phyloP scores from a whole-genome alignment of 1,284 basidiomycete genomes.

The Apiotrichum akiyoshidainum region DNA sequence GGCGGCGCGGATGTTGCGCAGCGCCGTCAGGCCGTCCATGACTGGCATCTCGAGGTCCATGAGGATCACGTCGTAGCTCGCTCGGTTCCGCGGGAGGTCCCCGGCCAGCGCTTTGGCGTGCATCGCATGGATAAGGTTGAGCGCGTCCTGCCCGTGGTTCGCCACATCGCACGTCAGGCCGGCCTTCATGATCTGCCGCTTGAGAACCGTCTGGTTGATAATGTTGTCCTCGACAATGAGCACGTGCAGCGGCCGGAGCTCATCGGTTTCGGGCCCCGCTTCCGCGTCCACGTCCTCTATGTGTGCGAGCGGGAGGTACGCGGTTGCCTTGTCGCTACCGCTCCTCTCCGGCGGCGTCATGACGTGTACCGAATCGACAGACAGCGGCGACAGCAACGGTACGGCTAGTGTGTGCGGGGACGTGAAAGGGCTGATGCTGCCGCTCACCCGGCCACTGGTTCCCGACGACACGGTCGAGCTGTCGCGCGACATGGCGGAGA shows the following conservation, averaged over 20 bases:
- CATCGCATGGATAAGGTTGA: conserved; percentile 12
- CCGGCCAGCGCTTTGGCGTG: neutral
- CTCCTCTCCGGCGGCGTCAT: too few species aligned
- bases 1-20: conserved; percentile 36
- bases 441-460: too few species aligned
- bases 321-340: too few species aligned
- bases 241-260: conserved; percentile 9
- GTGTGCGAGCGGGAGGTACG: too few species aligned
- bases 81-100: neutral
- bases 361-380: too few species aligned
- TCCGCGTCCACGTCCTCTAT: neutral
- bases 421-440: too few species aligned
- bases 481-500: neutral
- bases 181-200: conserved; percentile 42
- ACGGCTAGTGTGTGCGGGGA: too few species aligned
- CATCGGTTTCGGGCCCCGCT: neutral
- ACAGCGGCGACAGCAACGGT: too few species aligned
- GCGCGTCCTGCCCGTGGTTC: conserved; percentile 44
- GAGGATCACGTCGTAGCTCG: conserved; percentile 23
- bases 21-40: conserved; percentile 48
- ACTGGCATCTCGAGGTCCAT: conserved; percentile 41
- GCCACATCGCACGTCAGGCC: conserved; percentile 38
- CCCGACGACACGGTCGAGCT: neutral
- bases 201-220: conserved; percentile 49
- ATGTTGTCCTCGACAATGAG: conserved; percentile 44